phyloP scores from a whole-genome alignment of 108 stramenopile genomes.

The Skeletonema potamos region DNA sequence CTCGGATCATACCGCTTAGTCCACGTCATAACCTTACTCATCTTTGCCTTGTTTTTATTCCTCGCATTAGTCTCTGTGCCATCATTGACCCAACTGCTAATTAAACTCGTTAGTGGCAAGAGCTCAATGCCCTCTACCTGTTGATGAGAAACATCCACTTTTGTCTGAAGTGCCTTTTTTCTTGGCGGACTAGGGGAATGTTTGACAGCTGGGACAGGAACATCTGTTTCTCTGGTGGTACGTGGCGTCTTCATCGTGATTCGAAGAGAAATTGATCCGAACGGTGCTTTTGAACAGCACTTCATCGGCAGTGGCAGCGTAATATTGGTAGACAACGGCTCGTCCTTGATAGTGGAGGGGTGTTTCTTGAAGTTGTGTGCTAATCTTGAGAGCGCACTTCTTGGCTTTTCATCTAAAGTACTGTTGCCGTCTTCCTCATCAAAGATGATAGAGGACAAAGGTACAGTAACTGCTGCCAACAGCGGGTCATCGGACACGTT shows the following conservation, averaged over 20 bases:
- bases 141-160: not conserved
- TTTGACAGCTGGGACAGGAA: not conserved
- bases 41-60: not conserved
- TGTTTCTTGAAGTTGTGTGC: not conserved
- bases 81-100: constrained; percentile 1
- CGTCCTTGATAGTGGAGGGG: constrained; percentile 5
- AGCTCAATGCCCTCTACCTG: not conserved
- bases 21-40: not conserved
- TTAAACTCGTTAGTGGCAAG: not conserved
- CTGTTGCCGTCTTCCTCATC: constrained; percentile 17
- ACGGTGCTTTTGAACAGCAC: constrained; percentile 19
- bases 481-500: constrained; percentile 14
- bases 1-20: not conserved
- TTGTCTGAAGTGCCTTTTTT: not conserved
- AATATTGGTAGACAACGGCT: constrained; percentile 21
- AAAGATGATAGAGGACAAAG: constrained; percentile 36
- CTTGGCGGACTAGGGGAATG: not conserved
- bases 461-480: constrained; percentile 35
- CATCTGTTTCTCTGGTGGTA: not conserved
- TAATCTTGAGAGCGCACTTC: not conserved
- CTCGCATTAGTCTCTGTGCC: not conserved
- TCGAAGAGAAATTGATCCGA: constrained; percentile 36
- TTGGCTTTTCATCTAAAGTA: not conserved
- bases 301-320: constrained; percentile 38
- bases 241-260: constrained; percentile 30